phyloP scores from a whole-genome alignment of 2,329 filamentous ascomycete species.

The Claviceps lovelessii region DNA sequence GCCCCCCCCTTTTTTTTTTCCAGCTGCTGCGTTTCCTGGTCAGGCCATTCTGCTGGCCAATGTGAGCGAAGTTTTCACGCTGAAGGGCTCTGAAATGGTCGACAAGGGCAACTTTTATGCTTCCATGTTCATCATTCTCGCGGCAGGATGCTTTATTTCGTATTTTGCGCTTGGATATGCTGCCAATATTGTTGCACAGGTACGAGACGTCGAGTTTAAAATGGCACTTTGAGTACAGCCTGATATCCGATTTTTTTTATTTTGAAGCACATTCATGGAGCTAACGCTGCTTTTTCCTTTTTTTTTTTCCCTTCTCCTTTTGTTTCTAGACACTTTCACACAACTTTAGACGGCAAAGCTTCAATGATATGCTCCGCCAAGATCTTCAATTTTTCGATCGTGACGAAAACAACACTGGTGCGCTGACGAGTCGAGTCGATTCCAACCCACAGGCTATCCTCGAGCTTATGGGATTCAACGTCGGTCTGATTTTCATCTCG shows the following conservation, averaged over 20 bases:
- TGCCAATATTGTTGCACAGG: conserved; percentile 18
- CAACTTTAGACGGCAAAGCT: conserved; percentile 18
- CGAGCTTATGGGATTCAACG: conserved; percentile 29
- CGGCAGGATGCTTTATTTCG: conserved; percentile 27
- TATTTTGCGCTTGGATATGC: conserved; percentile 27
- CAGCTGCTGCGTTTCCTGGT: conserved; percentile 24
- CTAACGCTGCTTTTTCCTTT: not conserved
- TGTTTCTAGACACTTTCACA: conserved; percentile 7
- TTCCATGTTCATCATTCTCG: conserved; percentile 39
- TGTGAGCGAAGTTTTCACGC: conserved; percentile 27
- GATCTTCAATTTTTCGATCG: conserved; percentile 29
- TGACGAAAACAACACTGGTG: conserved; percentile 24
- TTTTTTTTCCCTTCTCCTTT: too few species aligned
- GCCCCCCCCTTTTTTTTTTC: too few species aligned
- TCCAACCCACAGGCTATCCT: conserved; percentile 24
- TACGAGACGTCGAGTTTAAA: conserved; percentile 6
- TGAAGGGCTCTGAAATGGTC: conserved; percentile 17
- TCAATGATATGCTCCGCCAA: conserved; percentile 22
- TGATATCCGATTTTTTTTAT: too few species aligned
- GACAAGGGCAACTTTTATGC: conserved; percentile 36
- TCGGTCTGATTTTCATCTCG: conserved; percentile 25
- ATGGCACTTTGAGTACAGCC: too few species aligned
- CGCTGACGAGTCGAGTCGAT: conserved; percentile 21
- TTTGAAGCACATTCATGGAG: not conserved
- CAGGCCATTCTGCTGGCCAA: conserved; percentile 29